Evolutionary conservation across 2,329 filamentous ascomycete species (phyloP).

Genomic region (Neofusicoccum umdonicola): DNA sequence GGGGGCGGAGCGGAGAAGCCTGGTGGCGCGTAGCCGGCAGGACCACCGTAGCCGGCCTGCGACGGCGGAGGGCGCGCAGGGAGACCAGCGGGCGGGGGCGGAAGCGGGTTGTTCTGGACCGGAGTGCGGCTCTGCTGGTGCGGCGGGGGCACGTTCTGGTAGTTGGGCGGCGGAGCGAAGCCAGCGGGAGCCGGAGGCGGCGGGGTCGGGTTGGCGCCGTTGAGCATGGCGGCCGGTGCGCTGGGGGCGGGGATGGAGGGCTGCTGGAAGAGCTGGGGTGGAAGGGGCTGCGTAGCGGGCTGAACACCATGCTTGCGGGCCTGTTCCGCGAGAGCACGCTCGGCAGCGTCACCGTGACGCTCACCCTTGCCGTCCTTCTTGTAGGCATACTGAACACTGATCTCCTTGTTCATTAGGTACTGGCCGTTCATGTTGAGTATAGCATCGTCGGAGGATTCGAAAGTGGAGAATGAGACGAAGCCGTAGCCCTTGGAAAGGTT

Average conservation of each 20-base stretch:
- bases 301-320: conserved; percentile 93
- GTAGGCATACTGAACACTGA: conserved; percentile 96
- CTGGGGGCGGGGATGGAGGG: conserved; percentile 36
- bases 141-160: conserved; percentile 43
- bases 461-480: conserved; percentile 89
- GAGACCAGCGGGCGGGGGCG: conserved; percentile 58
- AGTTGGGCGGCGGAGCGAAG: conserved; percentile 24
- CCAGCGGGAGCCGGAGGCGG: conserved; percentile 34
- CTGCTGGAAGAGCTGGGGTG: conserved; percentile 64
- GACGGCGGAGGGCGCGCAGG: conserved; percentile 70
- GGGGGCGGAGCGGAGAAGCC: conserved; percentile 36
- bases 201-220: conserved; percentile 31
- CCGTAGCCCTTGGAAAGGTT: conserved; percentile 92
- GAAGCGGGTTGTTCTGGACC: conserved; percentile 46
- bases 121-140: conserved; percentile 29
- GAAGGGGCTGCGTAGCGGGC: conserved; percentile 72
- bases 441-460: conserved; percentile 89
- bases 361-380: conserved; percentile 99
- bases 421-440: conserved; percentile 92
- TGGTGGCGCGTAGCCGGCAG: conserved; percentile 52
- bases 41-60: conserved; percentile 67
- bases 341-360: conserved; percentile 89
- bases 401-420: conserved; percentile 95
- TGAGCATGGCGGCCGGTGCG: conserved; percentile 46
- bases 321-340: conserved; percentile 85